phyloP scores from a whole-genome alignment of 805 yeast species.

The Suhomyces pyralidae region DNA sequence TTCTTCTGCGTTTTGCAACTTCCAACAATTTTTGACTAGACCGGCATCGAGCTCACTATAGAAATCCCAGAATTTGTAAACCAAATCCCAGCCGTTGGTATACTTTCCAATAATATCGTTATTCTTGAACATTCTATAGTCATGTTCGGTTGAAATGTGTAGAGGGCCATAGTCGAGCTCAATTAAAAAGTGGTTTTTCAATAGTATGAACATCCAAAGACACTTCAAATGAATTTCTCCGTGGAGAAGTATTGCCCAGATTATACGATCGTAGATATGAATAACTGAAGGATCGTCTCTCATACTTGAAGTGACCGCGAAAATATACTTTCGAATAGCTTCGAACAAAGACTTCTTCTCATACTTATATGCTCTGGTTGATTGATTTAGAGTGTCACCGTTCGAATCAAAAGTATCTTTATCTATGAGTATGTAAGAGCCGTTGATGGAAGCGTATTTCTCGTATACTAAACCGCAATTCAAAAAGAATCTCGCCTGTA shows the following conservation, averaged over 20 bases:
- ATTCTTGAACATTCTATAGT: slow-evolving; percentile 15
- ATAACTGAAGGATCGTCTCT: slow-evolving; percentile 38
- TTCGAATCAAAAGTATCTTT: neutral
- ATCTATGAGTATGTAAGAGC: slow-evolving; percentile 1
- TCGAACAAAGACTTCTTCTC: slow-evolving; percentile 18
- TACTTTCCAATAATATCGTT: slow-evolving; percentile 12
- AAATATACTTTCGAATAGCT: slow-evolving; percentile 38
- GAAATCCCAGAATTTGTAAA: slow-evolving; percentile 12
- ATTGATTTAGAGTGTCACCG: neutral
- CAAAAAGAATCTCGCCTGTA: slow-evolving; percentile 11
- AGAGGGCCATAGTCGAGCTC: slow-evolving; percentile 21
- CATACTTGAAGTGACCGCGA: slow-evolving; percentile 28
- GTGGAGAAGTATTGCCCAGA: slow-evolving; percentile 41
- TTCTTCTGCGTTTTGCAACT: slow-evolving; percentile 7
- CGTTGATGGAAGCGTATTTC: slow-evolving; percentile 11
- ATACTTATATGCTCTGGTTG: slow-evolving; percentile 8
- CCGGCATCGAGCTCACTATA: slow-evolving; percentile 2
- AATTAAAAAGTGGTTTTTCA: slow-evolving; percentile 27
- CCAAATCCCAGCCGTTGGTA: slow-evolving; percentile 16
- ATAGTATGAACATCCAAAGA: slow-evolving; percentile 41
- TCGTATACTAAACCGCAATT: slow-evolving; percentile 23
- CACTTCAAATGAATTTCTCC: slow-evolving; percentile 45
- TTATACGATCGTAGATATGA: slow-evolving; percentile 33
- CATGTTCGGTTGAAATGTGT: slow-evolving; percentile 23
- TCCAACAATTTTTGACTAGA: slow-evolving; percentile 15